Conservation (phyloP, 139 green algal genomes). For the Diplosphaera chodatii region DNA sequence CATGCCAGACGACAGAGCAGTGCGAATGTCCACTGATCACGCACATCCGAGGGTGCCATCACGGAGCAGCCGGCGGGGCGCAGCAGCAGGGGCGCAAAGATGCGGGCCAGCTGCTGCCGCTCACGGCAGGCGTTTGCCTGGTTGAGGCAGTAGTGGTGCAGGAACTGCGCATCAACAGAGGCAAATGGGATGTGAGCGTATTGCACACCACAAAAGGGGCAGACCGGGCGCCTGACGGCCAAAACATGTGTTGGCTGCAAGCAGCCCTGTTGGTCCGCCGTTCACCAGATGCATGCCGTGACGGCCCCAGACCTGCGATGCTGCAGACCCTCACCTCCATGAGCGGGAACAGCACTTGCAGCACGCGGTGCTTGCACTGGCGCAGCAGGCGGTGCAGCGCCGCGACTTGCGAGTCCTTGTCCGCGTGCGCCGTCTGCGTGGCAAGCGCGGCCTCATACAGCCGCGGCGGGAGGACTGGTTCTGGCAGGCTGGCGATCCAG, state of each 20-base stretch:
- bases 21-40: too few relatives aligned
- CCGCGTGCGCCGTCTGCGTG: not conserved
- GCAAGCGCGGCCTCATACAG: not conserved
- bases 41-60: not conserved
- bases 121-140: not conserved
- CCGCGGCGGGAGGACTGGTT: not conserved
- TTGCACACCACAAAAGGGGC: too few relatives aligned
- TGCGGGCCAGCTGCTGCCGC: not conserved
- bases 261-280: too few relatives aligned
- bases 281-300: too few relatives aligned
- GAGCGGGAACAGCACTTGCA: conserved; percentile 4
- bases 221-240: too few relatives aligned
- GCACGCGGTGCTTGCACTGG: not conserved
- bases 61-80: not conserved
- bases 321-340: too few relatives aligned
- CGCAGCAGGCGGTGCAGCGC: conserved; percentile 4
- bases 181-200: too few relatives aligned
- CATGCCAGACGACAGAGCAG: too few relatives aligned
- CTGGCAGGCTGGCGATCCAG: conserved; percentile 3
- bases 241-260: too few relatives aligned
- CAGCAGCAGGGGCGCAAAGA: conserved; percentile 4
- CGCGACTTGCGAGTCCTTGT: not conserved
- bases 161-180: too few relatives aligned
- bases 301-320: too few relatives aligned
- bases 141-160: conserved; percentile 10